Conservation (phyloP, 2,329 filamentous ascomycete species). For the Hortaea sp. region DNA sequence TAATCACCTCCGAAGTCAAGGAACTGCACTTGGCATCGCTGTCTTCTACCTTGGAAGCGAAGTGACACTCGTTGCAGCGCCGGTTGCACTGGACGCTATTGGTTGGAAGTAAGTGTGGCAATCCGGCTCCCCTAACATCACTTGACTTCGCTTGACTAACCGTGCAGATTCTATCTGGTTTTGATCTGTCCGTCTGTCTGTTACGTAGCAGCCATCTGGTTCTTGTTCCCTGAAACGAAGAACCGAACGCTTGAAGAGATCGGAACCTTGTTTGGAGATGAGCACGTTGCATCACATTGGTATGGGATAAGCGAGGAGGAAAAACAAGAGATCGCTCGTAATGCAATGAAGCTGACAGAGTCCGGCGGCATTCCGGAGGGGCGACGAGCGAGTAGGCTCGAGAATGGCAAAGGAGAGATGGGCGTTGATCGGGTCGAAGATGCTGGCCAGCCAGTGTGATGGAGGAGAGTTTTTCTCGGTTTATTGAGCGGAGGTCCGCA, state of each 20-base stretch:
- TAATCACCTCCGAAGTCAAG: slow-evolving; percentile 29
- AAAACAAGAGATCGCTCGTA: slow-evolving; percentile 10
- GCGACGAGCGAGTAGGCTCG: background rate
- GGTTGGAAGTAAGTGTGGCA: slow-evolving; percentile 10
- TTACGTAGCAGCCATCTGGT: slow-evolving; percentile 6
- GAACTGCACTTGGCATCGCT: slow-evolving; percentile 28
- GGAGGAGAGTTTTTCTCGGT: background rate
- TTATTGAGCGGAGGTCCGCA: too few species aligned
- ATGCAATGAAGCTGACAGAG: slow-evolving; percentile 11
- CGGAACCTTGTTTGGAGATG: slow-evolving; percentile 23
- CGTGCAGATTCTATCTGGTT: slow-evolving; percentile 8
- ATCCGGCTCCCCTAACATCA: background rate
- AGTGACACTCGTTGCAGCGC: slow-evolving; percentile 24
- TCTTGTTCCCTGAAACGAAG: slow-evolving; percentile 19
- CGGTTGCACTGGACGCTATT: slow-evolving; percentile 15
- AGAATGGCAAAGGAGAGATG: background rate
- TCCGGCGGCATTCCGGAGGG: slow-evolving; percentile 4
- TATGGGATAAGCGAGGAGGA: slow-evolving; percentile 14
- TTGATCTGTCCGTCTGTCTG: slow-evolving; percentile 8
- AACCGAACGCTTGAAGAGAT: slow-evolving; percentile 26
- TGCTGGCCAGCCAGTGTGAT: background rate
- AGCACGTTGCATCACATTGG: slow-evolving; percentile 15
- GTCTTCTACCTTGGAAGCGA: slow-evolving; percentile 28
- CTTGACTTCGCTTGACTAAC: background rate
- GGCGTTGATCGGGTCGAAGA: slow-evolving; percentile 1